Evolutionary conservation across 2,329 filamentous ascomycete genomes (phyloP), one percentile per base, ranked within the genome.

Genomic region (Penicillium sp.): DNA sequence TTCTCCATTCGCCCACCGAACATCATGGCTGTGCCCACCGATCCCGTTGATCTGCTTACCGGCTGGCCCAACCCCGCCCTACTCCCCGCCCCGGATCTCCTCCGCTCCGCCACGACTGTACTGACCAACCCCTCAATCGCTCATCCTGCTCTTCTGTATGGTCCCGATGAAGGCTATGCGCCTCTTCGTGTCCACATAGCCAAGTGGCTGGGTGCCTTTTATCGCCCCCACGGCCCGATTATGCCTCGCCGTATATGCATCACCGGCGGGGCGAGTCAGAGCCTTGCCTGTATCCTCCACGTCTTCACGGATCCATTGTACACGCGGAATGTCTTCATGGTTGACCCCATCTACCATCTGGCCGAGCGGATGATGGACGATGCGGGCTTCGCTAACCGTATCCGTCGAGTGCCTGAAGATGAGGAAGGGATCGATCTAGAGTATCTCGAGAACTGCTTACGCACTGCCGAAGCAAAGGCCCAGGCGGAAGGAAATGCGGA

Each of bases 351-450:
- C 40, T 96, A 96, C 68, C 89, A 90, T 71, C 78, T 96, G n/a
- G 89, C 86, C 0, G 91, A 89, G 64, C 81, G 86, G n/a, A 89
- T 96, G 49, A 91, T 96, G 64, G 85, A 89, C 51, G 92, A 97
- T 71, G 80, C 86, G 4, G 88, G 90, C 1, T 91, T 96, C 59
- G 76, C 78, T 4, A 81, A 81, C 3, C 82, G 85, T 29, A 66
- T 95, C 65, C 80, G 80, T 43, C 87, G 85, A 1, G 81, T 92
- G 10, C 86, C 87, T 0, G 91, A 96, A 73, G 89, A 93, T 64
- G 83, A 83, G 0, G 84, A 90, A 63, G 91, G 91, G 0, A 75
- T 96, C 32, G 85, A 96, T 69, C 69, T 95, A 20, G 81, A 76
- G 1, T 82, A 74, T 50, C 70, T 91, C 39, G 78, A 80, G 54